phyloP scores from a whole-genome alignment of 306 rosid species.

The Astragalus glycyphyllos region DNA sequence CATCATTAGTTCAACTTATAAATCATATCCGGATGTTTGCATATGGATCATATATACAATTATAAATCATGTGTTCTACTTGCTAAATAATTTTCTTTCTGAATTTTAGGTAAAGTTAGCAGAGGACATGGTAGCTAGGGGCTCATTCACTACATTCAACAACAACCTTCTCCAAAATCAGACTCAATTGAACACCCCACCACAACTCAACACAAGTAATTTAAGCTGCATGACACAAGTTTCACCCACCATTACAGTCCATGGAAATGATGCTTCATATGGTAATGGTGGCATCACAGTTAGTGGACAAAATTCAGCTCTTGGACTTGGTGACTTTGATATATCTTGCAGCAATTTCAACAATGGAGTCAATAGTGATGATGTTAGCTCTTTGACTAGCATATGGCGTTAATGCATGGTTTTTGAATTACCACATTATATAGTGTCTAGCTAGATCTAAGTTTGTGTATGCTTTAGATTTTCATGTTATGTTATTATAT shows the following conservation, averaged over 20 bases:
- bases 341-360: conserved; percentile 46
- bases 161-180: conserved; percentile 63
- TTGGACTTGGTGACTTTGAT: conserved; percentile 53
- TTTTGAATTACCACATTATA: background rate
- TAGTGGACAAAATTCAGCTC: conserved; percentile 52
- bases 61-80: too few relatives aligned
- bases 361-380: conserved; percentile 55
- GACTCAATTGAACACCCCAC: conserved; percentile 50
- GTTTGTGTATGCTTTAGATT: background rate
- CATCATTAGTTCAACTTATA: too few relatives aligned
- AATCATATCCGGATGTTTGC: too few relatives aligned
- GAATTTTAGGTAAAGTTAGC: conserved; percentile 85
- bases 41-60: too few relatives aligned
- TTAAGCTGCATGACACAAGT: conserved; percentile 53
- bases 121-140: conserved; percentile 83
- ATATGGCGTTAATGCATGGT: conserved; percentile 41
- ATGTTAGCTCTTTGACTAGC: conserved; percentile 54
- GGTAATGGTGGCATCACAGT: conserved; percentile 42
- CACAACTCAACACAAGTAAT: conserved; percentile 48
- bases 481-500: too few relatives aligned
- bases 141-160: conserved; percentile 61
- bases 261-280: conserved; percentile 58
- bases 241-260: conserved; percentile 65
- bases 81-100: background rate
- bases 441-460: conserved; percentile 11